These are phyloP conservation scores for Stephania japonica DNA, from an alignment of 164 flowering plant genomes.

Conservation along the genomic window DNA sequence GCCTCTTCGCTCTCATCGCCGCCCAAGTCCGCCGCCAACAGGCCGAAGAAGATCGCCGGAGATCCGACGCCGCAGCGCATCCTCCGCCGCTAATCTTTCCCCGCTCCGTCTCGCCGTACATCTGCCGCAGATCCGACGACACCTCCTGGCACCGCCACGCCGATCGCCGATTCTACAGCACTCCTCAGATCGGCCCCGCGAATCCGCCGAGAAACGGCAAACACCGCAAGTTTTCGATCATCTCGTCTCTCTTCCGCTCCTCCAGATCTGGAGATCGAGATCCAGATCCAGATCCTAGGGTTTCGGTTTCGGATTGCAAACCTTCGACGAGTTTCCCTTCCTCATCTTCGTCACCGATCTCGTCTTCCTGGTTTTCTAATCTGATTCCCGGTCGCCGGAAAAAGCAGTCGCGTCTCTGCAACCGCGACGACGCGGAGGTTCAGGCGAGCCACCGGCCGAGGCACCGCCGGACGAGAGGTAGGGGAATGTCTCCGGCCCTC, in stretches of 20 bases:
- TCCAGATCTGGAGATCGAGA: constrained; percentile 18
- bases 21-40: constrained; percentile 40
- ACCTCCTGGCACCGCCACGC: constrained; percentile 14
- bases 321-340: constrained; percentile 7
- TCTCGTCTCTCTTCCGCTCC: constrained; percentile 14
- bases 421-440: constrained; percentile 4
- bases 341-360: constrained; percentile 15
- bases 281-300: constrained; percentile 17
- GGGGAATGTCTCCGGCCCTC: constrained; percentile 78
- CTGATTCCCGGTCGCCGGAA: constrained; percentile 19
- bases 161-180: constrained; percentile 47
- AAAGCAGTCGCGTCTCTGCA: constrained; percentile 19
- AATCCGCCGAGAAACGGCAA: constrained; percentile 6
- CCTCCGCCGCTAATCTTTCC: constrained; percentile 58
- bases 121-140: constrained; percentile 47
- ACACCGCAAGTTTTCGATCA: constrained; percentile 13
- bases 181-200: constrained; percentile 66
- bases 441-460: constrained; percentile 7
- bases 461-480: constrained; percentile 22
- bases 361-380: constrained; percentile 23
- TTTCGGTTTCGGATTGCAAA: constrained; percentile 4
- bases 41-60: constrained; percentile 27
- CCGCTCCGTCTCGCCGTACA: constrained; percentile 82
- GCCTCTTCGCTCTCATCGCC: constrained; percentile 54
- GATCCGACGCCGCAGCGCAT: constrained; percentile 15